These are phyloP conservation scores for Medicago truncatula DNA, from an alignment of 306 rosid genomes.

Conservation along the genomic window DNA sequence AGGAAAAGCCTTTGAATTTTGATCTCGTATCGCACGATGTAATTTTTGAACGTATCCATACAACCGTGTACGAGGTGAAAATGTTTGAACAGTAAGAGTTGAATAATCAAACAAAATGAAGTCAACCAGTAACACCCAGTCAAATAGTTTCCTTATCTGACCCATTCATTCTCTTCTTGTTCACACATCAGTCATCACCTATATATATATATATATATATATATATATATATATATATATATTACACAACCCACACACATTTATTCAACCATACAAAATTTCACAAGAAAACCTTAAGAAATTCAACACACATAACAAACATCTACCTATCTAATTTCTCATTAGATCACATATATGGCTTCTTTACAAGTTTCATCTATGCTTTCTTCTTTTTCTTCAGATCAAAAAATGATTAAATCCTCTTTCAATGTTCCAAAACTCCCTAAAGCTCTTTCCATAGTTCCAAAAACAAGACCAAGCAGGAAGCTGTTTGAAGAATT, in stretches of 20 bases:
- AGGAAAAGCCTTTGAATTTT: too few relatives aligned
- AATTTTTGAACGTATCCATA: too few relatives aligned
- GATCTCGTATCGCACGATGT: too few relatives aligned
- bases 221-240: too few relatives aligned
- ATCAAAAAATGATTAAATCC: constrained; percentile 50
- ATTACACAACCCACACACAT: constrained; percentile 1
- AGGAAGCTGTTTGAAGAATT: constrained; percentile 50
- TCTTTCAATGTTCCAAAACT: constrained; percentile 54
- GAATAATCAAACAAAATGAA: neutral
- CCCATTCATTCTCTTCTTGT: constrained; percentile 40
- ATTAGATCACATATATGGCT: constrained; percentile 61
- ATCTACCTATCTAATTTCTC: neutral
- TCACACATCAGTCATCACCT: too few relatives aligned
- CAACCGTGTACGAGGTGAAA: neutral
- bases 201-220: too few relatives aligned
- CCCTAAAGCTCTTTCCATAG: constrained; percentile 31
- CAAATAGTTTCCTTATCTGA: constrained; percentile 49
- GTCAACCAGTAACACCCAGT: constrained; percentile 36
- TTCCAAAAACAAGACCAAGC: constrained; percentile 42
- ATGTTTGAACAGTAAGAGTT: constrained; percentile 23
- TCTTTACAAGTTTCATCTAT: constrained; percentile 51
- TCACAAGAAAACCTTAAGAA: constrained; percentile 1
- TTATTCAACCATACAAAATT: neutral
- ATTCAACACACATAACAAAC: neutral
- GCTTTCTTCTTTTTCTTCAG: constrained; percentile 47